Percentiles rank a stretch among this genome's conserved stretches.
Conservation (phyloP, 441 rosid genomes). For the Pelargonium cotyledonis region DNA sequence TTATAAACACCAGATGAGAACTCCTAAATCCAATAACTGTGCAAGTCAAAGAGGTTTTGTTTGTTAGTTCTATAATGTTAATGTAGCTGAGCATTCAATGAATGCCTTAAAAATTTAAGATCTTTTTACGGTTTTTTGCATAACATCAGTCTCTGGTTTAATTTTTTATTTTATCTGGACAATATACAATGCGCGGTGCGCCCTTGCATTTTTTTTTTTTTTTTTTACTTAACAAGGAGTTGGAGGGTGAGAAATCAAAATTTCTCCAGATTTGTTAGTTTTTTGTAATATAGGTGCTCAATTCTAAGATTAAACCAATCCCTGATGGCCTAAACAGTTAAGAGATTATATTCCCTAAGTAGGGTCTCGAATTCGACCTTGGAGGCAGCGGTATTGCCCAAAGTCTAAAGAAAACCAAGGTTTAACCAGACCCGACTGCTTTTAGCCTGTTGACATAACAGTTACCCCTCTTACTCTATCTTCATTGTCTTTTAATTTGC, state of each 20-base stretch:
- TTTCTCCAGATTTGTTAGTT: background rate
- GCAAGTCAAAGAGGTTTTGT: too few relatives aligned
- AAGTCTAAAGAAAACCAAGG: too few relatives aligned
- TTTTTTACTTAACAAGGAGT: background rate
- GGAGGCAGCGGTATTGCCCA: too few relatives aligned
- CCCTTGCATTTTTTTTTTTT: conserved; percentile 3
- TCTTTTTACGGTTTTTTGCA: background rate
- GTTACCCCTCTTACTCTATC: background rate
- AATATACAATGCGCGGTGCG: background rate
- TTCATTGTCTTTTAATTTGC: conserved; percentile 11
- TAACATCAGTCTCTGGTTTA: background rate
- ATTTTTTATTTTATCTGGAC: background rate
- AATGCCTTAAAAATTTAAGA: background rate
- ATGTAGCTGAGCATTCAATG: background rate
- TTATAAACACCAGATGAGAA: too few relatives aligned
- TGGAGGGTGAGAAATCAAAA: background rate
- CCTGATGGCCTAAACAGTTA: too few relatives aligned
- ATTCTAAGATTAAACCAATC: background rate
- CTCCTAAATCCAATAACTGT: too few relatives aligned
- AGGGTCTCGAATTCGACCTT: too few relatives aligned
- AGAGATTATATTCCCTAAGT: too few relatives aligned
- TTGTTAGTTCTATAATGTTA: background rate
- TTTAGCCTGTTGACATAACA: background rate
- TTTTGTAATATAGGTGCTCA: background rate
- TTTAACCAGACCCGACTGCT: background rate